These are phyloP conservation scores for Cryptococcus floricola DNA, from an alignment of 1,284 basidiomycete species.

Conservation along the genomic window DNA sequence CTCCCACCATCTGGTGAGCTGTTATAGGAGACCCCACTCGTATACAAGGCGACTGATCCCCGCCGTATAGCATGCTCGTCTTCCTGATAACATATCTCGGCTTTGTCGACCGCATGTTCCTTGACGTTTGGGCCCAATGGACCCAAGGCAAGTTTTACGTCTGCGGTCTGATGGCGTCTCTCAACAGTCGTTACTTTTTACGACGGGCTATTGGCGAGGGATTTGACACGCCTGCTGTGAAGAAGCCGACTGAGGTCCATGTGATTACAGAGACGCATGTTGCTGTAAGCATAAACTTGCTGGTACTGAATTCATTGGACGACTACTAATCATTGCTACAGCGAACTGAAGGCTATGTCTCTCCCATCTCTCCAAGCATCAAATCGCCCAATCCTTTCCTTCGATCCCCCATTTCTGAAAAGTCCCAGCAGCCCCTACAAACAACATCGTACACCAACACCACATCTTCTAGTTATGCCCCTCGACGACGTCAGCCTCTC, in stretches of 20 bases:
- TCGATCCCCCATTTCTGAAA: background rate
- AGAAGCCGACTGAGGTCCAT: constrained; percentile 3
- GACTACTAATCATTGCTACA: background rate
- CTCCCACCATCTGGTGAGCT: constrained; percentile 7
- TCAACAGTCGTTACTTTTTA: constrained; percentile 11
- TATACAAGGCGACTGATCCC: background rate
- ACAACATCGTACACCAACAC: background rate
- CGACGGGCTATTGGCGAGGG: constrained; percentile 1
- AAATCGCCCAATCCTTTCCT: background rate
- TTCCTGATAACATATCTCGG: constrained; percentile 4
- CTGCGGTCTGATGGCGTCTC: constrained; percentile 9
- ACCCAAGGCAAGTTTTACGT: constrained; percentile 8
- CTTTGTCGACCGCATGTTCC: background rate
- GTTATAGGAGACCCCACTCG: background rate
- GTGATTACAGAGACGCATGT: constrained; percentile 11
- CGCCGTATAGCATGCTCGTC: constrained; percentile 1
- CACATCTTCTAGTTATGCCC: background rate
- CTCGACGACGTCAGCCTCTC: background rate
- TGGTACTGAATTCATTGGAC: background rate
- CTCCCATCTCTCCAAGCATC: background rate
- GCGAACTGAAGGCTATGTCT: background rate
- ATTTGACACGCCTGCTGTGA: background rate
- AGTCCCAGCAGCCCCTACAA: background rate
- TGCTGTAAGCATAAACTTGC: background rate
- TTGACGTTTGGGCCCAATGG: constrained; percentile 9